Percentiles rank a stretch among this genome's conserved stretches.
Conservation (phyloP, 108 stramenopile species). For the Cylindrotheca closterium region DNA sequence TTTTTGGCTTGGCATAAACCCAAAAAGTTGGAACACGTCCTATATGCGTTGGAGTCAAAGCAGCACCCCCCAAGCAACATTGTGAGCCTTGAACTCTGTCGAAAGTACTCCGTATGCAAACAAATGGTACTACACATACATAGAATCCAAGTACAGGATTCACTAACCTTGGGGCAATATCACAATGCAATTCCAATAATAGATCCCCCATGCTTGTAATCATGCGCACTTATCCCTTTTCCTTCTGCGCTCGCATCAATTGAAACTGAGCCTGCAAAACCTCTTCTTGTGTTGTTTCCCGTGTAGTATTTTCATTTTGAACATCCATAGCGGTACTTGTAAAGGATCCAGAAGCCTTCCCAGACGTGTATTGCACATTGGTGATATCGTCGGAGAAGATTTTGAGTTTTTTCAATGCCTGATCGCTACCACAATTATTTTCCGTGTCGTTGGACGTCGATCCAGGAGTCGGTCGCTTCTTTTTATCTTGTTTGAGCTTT, state of each 20-base stretch:
- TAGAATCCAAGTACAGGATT: too few species aligned
- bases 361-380: slow-evolving; percentile 66
- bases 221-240: slow-evolving; percentile 89
- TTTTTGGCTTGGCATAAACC: slow-evolving; percentile 76
- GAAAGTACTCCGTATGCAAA: neutral
- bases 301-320: slow-evolving; percentile 43
- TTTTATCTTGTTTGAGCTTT: slow-evolving; percentile 41
- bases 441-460: neutral
- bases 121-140: neutral
- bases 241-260: slow-evolving; percentile 32
- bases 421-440: slow-evolving; percentile 2
- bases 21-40: slow-evolving; percentile 90
- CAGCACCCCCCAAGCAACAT: too few species aligned
- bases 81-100: too few species aligned
- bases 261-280: slow-evolving; percentile 77
- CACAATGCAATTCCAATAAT: slow-evolving; percentile 91
- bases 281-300: slow-evolving; percentile 88
- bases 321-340: slow-evolving; percentile 68
- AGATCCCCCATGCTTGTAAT: slow-evolving; percentile 83
- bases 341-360: slow-evolving; percentile 67
- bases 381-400: slow-evolving; percentile 69
- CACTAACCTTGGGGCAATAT: slow-evolving; percentile 85
- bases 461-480: too few species aligned
- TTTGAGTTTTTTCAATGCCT: slow-evolving; percentile 22
- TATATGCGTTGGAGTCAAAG: too few species aligned